phyloP scores from a whole-genome alignment of 78 protist genomes.

The Dictyostelium intermedium region DNA sequence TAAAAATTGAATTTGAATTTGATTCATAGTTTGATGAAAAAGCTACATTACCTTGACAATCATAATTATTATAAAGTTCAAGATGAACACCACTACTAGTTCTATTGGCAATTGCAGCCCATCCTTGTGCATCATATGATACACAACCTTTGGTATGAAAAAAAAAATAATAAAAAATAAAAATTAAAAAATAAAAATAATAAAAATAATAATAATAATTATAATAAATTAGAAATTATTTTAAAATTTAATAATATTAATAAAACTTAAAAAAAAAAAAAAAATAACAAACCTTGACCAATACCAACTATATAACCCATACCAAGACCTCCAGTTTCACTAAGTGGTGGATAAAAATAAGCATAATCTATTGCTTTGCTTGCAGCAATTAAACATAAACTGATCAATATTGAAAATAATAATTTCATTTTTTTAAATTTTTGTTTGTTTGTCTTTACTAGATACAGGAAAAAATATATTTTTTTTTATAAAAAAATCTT shows the following conservation, averaged over 20 bases:
- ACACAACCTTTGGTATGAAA: neutral
- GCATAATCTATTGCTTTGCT: constrained; percentile 16
- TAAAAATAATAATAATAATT: too few relatives aligned
- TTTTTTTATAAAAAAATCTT: neutral
- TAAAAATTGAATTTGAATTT: neutral
- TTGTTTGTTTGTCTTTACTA: too few relatives aligned
- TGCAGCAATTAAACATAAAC: neutral
- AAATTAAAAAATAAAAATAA: too few relatives aligned
- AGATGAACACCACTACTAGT: neutral
- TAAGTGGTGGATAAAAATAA: constrained; percentile 7
- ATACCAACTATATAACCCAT: constrained; percentile 29
- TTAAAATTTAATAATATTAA: neutral
- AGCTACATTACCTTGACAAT: neutral
- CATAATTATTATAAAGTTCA: neutral
- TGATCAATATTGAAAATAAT: neutral
- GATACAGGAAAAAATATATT: too few relatives aligned
- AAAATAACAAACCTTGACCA: neutral
- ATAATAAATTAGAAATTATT: neutral
- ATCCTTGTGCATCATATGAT: constrained; percentile 31
- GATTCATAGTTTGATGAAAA: neutral
- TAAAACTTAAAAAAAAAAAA: neutral
- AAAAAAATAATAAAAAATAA: neutral
- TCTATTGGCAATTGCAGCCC: neutral
- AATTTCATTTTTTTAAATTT: neutral
- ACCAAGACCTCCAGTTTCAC: neutral